These are phyloP conservation scores for Conticribra guillardii DNA, from an alignment of 108 stramenopile species.

Conservation along the genomic window DNA sequence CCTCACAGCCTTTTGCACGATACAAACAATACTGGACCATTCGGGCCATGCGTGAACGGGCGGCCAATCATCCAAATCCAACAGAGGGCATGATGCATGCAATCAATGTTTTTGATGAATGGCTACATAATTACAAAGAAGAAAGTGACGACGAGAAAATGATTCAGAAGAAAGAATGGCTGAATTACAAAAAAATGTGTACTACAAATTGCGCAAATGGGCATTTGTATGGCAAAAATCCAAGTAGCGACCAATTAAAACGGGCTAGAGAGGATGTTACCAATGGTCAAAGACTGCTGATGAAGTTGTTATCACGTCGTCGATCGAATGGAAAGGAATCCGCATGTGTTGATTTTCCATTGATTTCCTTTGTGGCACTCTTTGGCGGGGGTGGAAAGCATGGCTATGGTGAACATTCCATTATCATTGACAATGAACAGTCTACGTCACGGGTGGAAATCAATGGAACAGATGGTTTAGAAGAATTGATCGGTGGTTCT, in stretches of 20 bases:
- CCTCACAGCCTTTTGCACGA: constrained; percentile 26
- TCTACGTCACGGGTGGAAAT: constrained; percentile 16
- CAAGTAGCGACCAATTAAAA: constrained; percentile 29
- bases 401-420: constrained; percentile 32
- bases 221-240: constrained; percentile 31
- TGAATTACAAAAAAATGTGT: constrained; percentile 15
- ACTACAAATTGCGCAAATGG: constrained; percentile 12
- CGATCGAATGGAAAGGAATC: not conserved
- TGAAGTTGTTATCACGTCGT: constrained; percentile 7
- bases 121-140: constrained; percentile 27
- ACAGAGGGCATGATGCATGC: constrained; percentile 28
- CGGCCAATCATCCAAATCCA: constrained; percentile 28
- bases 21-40: constrained; percentile 49
- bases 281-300: constrained; percentile 9
- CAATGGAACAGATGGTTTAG: constrained; percentile 2
- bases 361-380: constrained; percentile 35
- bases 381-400: constrained; percentile 38
- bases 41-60: constrained; percentile 41
- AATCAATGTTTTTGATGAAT: constrained; percentile 35
- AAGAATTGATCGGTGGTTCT: constrained; percentile 13
- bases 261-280: constrained; percentile 21
- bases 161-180: constrained; percentile 27
- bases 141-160: constrained; percentile 6
- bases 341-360: constrained; percentile 6
- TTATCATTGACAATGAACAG: not conserved